A percentile compares a stretch with the other conserved stretches of the same genome.
These are phyloP conservation scores for Aegilops tauschii DNA, from an alignment of 176 grass and related monocot genomes.

Conservation along the genomic window DNA sequence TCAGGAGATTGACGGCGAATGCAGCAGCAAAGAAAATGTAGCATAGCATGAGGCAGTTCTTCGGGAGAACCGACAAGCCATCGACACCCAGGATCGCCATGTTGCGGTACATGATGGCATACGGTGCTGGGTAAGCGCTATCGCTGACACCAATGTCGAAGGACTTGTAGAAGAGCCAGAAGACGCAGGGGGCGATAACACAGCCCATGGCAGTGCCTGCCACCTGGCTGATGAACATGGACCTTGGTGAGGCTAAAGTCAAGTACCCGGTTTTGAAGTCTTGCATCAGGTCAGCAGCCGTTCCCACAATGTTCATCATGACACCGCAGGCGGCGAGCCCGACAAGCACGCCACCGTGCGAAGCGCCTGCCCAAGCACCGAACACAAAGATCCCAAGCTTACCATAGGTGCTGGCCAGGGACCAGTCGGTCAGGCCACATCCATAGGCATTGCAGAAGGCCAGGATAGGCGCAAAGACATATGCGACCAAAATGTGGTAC, in stretches of 20 bases:
- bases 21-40: conserved; percentile 40
- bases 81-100: conserved; percentile 57
- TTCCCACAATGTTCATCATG: conserved; percentile 76
- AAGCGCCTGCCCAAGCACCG: conserved; percentile 61
- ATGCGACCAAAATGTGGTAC: conserved; percentile 64
- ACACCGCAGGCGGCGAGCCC: conserved; percentile 69
- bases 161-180: conserved; percentile 63
- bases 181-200: conserved; percentile 50
- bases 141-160: conserved; percentile 36
- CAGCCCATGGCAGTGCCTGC: conserved; percentile 67
- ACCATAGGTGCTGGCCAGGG: conserved; percentile 57
- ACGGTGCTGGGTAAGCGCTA: conserved; percentile 55
- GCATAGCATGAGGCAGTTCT: conserved; percentile 44
- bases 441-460: conserved; percentile 91
- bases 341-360: conserved; percentile 54
- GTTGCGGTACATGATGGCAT: conserved; percentile 53
- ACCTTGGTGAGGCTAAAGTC: conserved; percentile 64
- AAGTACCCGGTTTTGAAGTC: conserved; percentile 86
- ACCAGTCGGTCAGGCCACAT: conserved; percentile 74
- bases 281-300: conserved; percentile 78
- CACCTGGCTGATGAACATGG: conserved; percentile 83
- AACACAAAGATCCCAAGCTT: conserved; percentile 72
- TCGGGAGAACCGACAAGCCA: conserved; percentile 43
- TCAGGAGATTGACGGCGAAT: conserved; percentile 35
- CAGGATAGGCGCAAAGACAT: conserved; percentile 56